Conservation (phyloP, 768 basidiomycete genomes). For the Leccinum disarticulatum region DNA sequence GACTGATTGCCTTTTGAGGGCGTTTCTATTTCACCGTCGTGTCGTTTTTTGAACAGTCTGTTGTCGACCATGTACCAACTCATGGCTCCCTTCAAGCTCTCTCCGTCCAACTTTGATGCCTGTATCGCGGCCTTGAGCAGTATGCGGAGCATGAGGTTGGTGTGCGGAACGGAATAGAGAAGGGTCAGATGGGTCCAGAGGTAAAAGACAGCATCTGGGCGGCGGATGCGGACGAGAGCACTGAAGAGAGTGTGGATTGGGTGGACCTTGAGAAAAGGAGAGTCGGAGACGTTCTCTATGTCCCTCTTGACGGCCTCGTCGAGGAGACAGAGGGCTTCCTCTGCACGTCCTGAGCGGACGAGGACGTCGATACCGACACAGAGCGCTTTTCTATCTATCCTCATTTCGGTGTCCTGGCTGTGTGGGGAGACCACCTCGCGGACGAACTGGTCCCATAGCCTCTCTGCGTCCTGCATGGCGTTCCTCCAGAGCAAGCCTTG, state of each 20-base stretch:
- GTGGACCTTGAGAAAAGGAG: conserved; percentile 23
- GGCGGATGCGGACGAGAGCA: conserved; percentile 47
- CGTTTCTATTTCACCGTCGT: conserved; percentile 2
- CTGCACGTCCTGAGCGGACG: conserved; percentile 41
- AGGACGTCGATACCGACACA: conserved; percentile 51
- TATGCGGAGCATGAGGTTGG: conserved; percentile 54
- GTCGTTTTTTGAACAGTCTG: conserved; percentile 15
- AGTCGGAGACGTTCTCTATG: conserved; percentile 5
- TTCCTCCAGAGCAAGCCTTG: conserved; percentile 49
- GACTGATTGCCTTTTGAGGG: neutral
- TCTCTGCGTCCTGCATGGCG: conserved; percentile 40
- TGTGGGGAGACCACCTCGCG: conserved; percentile 10
- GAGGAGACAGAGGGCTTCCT: conserved; percentile 51
- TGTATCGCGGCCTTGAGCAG: conserved; percentile 61
- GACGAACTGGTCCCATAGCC: conserved; percentile 43
- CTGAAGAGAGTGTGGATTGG: conserved; percentile 47
- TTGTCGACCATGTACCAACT: conserved; percentile 26
- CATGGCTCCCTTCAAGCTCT: conserved; percentile 50
- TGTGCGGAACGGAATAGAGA: conserved; percentile 58
- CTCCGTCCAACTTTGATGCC: conserved; percentile 50
- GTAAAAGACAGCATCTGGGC: conserved; percentile 63
- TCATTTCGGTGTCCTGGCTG: conserved; percentile 8
- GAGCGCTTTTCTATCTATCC: conserved; percentile 48
- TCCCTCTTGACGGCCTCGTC: conserved; percentile 38
- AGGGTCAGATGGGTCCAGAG: conserved; percentile 66